Evolutionary conservation across 108 stramenopile genomes (phyloP).

Genomic region (Hondaea fermentalgiana): DNA sequence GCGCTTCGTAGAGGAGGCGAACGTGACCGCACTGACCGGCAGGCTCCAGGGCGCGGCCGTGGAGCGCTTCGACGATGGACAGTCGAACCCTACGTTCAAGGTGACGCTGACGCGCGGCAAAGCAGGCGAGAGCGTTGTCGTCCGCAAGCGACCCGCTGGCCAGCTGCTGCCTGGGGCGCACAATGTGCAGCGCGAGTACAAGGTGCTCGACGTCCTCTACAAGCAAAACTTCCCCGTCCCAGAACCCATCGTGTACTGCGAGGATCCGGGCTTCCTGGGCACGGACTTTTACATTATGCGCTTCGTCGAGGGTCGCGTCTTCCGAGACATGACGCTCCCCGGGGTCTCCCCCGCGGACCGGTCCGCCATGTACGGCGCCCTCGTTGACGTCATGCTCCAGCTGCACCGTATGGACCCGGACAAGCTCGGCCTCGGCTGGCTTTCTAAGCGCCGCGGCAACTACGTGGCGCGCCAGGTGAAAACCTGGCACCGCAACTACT

Average conservation of each 20-base stretch:
- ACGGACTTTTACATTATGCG: conserved; percentile 32
- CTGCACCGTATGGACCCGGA: conserved; percentile 22
- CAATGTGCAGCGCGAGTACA: conserved; percentile 25
- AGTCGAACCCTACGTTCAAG: conserved; percentile 39
- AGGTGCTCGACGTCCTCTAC: not conserved
- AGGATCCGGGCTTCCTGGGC: conserved; percentile 17
- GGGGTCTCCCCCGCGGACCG: not conserved
- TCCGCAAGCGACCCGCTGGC: conserved; percentile 36
- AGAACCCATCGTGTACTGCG: not conserved
- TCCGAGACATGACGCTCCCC: conserved; percentile 16
- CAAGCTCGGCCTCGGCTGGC: not conserved
- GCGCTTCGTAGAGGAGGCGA: not conserved
- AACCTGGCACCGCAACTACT: conserved; percentile 25
- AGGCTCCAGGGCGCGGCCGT: not conserved
- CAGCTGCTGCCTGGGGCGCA: conserved; percentile 33
- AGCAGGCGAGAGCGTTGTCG: not conserved
- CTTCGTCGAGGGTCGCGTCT: conserved; percentile 24
- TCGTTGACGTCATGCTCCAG: not conserved
- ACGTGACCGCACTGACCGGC: not conserved
- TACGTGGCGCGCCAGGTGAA: conserved; percentile 24
- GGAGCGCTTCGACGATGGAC: conserved; percentile 33
- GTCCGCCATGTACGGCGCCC: not conserved
- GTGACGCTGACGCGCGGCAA: not conserved
- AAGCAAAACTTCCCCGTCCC: conserved; percentile 20
- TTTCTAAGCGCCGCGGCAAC: not conserved